Evolutionary conservation across 1,284 basidiomycete genomes (phyloP).

Genomic region (Termitomyces sp.): DNA sequence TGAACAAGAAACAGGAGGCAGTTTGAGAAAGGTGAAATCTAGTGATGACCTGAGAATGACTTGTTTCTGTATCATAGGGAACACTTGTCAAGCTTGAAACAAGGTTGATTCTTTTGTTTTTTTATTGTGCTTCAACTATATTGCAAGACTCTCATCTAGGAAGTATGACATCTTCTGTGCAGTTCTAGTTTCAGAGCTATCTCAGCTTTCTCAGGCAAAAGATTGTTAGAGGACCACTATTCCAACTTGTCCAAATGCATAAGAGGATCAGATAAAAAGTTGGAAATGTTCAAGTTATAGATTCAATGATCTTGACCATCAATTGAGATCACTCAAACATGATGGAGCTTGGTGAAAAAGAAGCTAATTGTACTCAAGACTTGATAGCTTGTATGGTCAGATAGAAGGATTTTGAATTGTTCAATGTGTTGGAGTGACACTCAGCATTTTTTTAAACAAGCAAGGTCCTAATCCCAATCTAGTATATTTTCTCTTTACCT

Average conservation of each 20-base stretch:
- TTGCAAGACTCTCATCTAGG: constrained; percentile 5
- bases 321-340: constrained; percentile 14
- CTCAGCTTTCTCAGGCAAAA: constrained; percentile 11
- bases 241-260: constrained; percentile 13
- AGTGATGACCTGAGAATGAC: neutral
- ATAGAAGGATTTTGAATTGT: constrained; percentile 6
- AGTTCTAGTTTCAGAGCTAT: constrained; percentile 10
- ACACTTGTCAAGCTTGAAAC: constrained; percentile 11
- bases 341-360: constrained; percentile 10
- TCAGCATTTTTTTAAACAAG: too few species aligned
- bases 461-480: too few species aligned
- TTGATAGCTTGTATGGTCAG: constrained; percentile 11
- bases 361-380: constrained; percentile 2
- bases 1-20: constrained; percentile 6
- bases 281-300: constrained; percentile 9
- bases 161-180: too few species aligned
- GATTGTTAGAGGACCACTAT: constrained; percentile 14
- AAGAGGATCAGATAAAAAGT: constrained; percentile 6
- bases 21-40: constrained; percentile 8
- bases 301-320: constrained; percentile 11
- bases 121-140: constrained; percentile 10
- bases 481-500: too few species aligned
- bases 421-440: too few species aligned
- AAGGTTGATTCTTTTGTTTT: too few species aligned
- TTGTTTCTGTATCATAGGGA: constrained; percentile 15